Evolutionary conservation across 441 rosid genomes (phyloP).

Genomic region (Eutrema salsugineum): DNA sequence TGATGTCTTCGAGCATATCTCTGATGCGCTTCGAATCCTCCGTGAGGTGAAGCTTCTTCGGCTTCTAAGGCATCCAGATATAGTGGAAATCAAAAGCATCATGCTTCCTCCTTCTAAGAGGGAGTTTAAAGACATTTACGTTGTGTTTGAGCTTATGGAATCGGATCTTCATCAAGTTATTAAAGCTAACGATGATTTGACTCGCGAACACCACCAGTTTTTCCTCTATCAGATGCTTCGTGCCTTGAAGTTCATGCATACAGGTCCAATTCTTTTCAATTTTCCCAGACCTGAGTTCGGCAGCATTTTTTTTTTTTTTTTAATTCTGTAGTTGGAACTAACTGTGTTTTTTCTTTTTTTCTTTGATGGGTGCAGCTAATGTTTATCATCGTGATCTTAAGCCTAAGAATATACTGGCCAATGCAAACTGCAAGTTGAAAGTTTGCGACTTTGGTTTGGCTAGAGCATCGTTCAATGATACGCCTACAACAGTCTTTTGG

Average conservation of each 20-base stretch:
- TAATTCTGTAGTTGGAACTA: background rate
- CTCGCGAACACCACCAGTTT: slow-evolving; percentile 89
- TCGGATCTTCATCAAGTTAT: slow-evolving; percentile 98
- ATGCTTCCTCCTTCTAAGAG: slow-evolving; percentile 91
- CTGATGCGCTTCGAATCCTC: slow-evolving; percentile 77
- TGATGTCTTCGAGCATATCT: slow-evolving; percentile 77
- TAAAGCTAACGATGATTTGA: slow-evolving; percentile 93
- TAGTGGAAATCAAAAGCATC: slow-evolving; percentile 84
- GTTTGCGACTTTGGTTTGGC: slow-evolving; percentile 94
- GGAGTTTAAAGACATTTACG: slow-evolving; percentile 87
- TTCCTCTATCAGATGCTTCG: slow-evolving; percentile 94
- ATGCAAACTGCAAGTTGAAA: slow-evolving; percentile 95
- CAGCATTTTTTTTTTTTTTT: background rate
- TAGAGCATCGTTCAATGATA: slow-evolving; percentile 80
- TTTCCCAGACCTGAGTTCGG: background rate
- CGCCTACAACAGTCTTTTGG: slow-evolving; percentile 89
- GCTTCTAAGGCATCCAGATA: slow-evolving; percentile 87
- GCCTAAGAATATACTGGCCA: slow-evolving; percentile 94
- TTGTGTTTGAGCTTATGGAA: slow-evolving; percentile 95
- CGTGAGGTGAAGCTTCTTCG: slow-evolving; percentile 85
- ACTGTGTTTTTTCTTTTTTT: background rate
- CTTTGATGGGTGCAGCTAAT: slow-evolving; percentile 53
- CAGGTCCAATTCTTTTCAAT: slow-evolving; percentile 34
- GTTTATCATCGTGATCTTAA: slow-evolving; percentile 95
- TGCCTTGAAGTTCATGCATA: slow-evolving; percentile 77